Evolutionary conservation across 108 stramenopile genomes (phyloP).

Genomic region (Pseudonitzschia pungens): DNA sequence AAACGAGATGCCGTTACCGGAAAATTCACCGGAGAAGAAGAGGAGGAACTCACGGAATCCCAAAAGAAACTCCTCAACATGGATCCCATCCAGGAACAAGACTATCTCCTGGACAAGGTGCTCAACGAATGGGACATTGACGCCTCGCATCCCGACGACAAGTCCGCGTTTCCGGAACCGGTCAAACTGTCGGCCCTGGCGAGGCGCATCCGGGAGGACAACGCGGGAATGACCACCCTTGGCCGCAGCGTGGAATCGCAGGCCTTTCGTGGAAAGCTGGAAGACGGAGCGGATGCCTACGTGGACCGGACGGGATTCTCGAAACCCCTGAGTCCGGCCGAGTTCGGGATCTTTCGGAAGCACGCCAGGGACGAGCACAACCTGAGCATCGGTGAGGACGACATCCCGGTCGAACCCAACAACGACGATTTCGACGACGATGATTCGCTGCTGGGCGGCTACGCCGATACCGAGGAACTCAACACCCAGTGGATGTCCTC

Average conservation of each 20-base stretch:
- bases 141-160: conserved; percentile 12
- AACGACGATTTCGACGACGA: conserved; percentile 11
- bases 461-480: conserved; percentile 48
- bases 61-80: conserved; percentile 56
- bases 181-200: conserved; percentile 45
- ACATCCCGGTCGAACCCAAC: conserved; percentile 45
- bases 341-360: conserved; percentile 56
- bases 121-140: conserved; percentile 41
- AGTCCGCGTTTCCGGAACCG: conserved; percentile 11
- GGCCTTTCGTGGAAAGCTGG: conserved; percentile 20
- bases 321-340: conserved; percentile 51
- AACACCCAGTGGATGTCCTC: conserved; percentile 59
- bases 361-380: conserved; percentile 57
- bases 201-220: conserved; percentile 57
- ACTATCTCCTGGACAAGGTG: conserved; percentile 36
- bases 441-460: conserved; percentile 27
- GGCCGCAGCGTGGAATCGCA: conserved; percentile 63
- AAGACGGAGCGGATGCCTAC: conserved; percentile 34
- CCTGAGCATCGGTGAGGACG: conserved; percentile 51
- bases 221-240: conserved; percentile 67
- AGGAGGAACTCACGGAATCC: conserved; percentile 50
- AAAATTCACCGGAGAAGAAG: conserved; percentile 68
- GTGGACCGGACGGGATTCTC: conserved; percentile 39
- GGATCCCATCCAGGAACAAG: conserved; percentile 49
- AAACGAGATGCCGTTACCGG: conserved; percentile 77